Conservation (phyloP, 73 alveolate species). For the Paramecium octaurelia region DNA sequence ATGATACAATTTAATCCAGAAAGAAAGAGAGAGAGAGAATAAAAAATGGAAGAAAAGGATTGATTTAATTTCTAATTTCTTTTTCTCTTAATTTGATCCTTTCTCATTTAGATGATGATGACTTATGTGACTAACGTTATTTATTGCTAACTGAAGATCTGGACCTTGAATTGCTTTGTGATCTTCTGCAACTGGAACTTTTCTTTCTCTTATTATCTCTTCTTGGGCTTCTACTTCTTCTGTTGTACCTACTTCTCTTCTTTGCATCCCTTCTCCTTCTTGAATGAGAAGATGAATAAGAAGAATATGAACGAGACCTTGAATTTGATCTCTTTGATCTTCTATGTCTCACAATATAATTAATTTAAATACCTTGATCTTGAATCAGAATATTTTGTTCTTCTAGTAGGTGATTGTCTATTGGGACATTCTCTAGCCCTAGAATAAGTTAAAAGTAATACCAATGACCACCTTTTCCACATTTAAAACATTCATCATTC, state of each 20-base stretch:
- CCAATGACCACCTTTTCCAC: slow-evolving; percentile 46
- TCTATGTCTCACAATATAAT: not conserved
- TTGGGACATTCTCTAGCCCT: slow-evolving; percentile 30
- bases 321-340: not conserved
- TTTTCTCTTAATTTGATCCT: not conserved
- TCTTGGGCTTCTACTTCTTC: not conserved
- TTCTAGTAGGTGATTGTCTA: not conserved
- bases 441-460: not conserved
- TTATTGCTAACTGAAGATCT: not conserved
- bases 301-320: not conserved
- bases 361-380: not conserved
- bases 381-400: not conserved
- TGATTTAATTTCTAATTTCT: not conserved
- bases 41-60: not conserved
- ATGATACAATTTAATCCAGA: not conserved
- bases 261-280: not conserved
- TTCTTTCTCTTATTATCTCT: not conserved
- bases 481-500: not conserved
- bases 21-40: not conserved
- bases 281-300: slow-evolving; percentile 34
- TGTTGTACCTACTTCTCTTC: not conserved
- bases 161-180: not conserved
- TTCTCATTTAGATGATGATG: not conserved
- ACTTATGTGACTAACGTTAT: not conserved
- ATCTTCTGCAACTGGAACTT: not conserved